Base-by-base conservation (phyloP, 2,329 filamentous ascomycete genomes). In the Colletotrichum chlorophyti region DNA sequence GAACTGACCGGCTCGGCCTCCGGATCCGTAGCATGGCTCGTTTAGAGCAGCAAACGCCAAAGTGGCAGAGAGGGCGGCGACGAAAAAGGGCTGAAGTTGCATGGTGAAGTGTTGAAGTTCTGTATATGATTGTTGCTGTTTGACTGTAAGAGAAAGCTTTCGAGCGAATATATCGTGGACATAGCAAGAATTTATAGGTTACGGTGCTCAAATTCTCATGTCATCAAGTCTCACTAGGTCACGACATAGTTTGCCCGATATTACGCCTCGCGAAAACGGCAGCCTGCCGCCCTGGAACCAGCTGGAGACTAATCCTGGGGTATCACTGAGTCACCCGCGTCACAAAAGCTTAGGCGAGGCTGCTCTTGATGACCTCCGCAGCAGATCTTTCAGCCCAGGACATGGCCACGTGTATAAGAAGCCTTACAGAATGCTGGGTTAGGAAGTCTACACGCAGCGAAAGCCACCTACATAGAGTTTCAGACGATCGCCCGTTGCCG, bases 21-120 rank as follows among this genome's bases (percentile, higher is more conserved):
- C 53, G 2, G 58, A 48, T 9, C 70, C 69, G 46, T 68, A 68
- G 55, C 72, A 74, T 40, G 69, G 70, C 19, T 71, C 69, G 38
- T 72, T 69, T 46, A 66, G 26, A 32, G 71, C 70, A 0, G 69
- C 67, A 2, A 68, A 48, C 9, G 64, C 62, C 19, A 37, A 11
- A 1, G 61, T 31, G 6, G 59, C 48, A 24, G 66, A 41, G 41
- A 48, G 3, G 6, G 34, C 32, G 14, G 38, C 27, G 23, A 50
- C 1, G 10, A 61, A 5, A 1, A 50, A 17, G 12, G 37, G 31
- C 17, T 27, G 29, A 11, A 55, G 45, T 14, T 46, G 49, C 59
- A 61, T 60, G 12, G 8, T 54, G 21, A 6, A 14, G 6, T 19
- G 27, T 12, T 31, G n/a, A n/a, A n/a, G n/a, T n/a, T 31, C 27